Evolutionary conservation across 2,329 filamentous ascomycete genomes (phyloP).

Genomic region (Talaromyces sp.): DNA sequence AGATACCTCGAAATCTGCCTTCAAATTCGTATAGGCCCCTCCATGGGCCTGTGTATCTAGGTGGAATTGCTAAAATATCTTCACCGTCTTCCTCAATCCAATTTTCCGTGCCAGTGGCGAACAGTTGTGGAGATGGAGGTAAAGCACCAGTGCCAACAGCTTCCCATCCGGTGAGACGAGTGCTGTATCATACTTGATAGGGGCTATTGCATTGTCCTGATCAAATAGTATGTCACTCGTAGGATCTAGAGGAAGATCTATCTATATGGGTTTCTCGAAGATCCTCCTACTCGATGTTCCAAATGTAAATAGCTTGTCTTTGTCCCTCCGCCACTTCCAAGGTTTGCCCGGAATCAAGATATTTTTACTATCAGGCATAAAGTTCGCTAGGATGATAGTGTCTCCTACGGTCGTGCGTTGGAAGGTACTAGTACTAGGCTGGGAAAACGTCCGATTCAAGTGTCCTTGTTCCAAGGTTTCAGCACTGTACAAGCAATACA

Average conservation of each 20-base stretch:
- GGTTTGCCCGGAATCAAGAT: background rate
- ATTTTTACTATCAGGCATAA: conserved; percentile 1
- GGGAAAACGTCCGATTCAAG: background rate
- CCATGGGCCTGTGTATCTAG: no score
- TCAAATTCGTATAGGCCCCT: no score
- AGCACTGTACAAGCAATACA: background rate
- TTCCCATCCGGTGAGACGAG: background rate
- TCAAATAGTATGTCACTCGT: background rate
- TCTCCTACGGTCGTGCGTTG: background rate
- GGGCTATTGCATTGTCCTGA: background rate
- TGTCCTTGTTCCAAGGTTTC: background rate
- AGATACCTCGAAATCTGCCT: background rate
- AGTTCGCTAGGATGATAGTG: background rate
- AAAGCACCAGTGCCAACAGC: background rate
- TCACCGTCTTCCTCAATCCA: conserved; percentile 1
- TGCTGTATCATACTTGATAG: background rate
- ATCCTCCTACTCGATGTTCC: background rate
- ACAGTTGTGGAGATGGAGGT: background rate
- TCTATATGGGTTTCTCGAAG: background rate
- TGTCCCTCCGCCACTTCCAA: background rate
- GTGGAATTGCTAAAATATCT: conserved; percentile 2
- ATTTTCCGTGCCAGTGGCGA: background rate
- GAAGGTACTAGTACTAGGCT: background rate
- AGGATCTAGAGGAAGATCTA: background rate
- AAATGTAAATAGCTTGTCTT: background rate